A percentile compares a stretch with the other conserved stretches of the same genome.
Evolutionary conservation across 2,329 filamentous ascomycete genomes (phyloP).

Genomic region (Aspergillus sp.): DNA sequence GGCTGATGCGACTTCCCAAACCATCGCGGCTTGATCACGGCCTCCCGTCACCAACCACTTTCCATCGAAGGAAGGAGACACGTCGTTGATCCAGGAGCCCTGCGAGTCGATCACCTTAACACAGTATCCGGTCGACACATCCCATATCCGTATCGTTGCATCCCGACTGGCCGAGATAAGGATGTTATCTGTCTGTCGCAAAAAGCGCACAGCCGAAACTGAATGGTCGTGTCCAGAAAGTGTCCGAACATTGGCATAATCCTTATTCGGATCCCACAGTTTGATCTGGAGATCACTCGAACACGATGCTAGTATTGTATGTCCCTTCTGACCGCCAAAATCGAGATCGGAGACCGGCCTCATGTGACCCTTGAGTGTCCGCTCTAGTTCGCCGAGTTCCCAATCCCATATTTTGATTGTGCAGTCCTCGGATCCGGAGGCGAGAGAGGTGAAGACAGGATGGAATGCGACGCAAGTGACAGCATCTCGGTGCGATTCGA

Average conservation of each 20-base stretch:
- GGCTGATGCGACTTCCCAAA: slow-evolving; percentile 78
- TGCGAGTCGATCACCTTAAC: slow-evolving; percentile 82
- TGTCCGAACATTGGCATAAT: slow-evolving; percentile 92
- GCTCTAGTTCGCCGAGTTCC: slow-evolving; percentile 85
- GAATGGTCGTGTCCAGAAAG: slow-evolving; percentile 89
- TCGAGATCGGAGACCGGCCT: slow-evolving; percentile 84
- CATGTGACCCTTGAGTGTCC: slow-evolving; percentile 87
- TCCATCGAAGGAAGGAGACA: slow-evolving; percentile 79
- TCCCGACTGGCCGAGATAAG: slow-evolving; percentile 85
- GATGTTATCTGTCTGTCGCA: slow-evolving; percentile 74
- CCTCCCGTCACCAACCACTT: slow-evolving; percentile 78
- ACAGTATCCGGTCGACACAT: slow-evolving; percentile 87
- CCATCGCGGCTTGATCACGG: slow-evolving; percentile 74
- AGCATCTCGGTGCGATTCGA: slow-evolving; percentile 79
- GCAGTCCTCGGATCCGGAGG: slow-evolving; percentile 85
- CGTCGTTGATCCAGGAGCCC: slow-evolving; percentile 81
- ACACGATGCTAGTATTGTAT: slow-evolving; percentile 76
- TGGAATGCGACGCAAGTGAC: slow-evolving; percentile 91
- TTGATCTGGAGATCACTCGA: slow-evolving; percentile 90
- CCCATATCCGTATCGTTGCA: slow-evolving; percentile 83
- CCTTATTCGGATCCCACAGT: slow-evolving; percentile 85
- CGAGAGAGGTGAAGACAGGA: slow-evolving; percentile 85
- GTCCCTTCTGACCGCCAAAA: slow-evolving; percentile 79
- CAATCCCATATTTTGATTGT: slow-evolving; percentile 98
- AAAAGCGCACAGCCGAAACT: slow-evolving; percentile 82